These are phyloP conservation scores for Leishmania mexicana DNA, from an alignment of 208 protist genomes.

Conservation along the genomic window DNA sequence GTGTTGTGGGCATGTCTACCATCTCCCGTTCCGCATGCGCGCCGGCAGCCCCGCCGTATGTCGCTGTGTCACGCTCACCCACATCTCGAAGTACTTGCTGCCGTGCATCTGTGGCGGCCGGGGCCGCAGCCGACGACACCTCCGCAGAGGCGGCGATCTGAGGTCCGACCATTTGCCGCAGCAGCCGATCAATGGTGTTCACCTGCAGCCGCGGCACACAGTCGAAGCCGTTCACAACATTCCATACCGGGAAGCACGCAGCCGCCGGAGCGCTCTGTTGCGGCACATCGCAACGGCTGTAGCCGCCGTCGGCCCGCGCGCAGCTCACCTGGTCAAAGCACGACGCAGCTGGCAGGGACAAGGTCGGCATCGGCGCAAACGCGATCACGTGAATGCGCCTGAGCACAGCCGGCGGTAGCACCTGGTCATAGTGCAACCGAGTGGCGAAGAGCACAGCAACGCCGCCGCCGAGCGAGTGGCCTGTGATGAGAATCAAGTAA, in stretches of 20 bases:
- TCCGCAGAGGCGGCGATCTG: background rate
- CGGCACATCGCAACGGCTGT: background rate
- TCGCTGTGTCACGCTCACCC: constrained; percentile 3
- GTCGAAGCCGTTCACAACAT: constrained; percentile 58
- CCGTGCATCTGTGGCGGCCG: background rate
- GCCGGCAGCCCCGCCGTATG: background rate
- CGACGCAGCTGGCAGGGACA: constrained; percentile 49
- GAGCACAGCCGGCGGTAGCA: constrained; percentile 30
- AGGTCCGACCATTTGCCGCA: constrained; percentile 20
- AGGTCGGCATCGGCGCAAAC: constrained; percentile 66
- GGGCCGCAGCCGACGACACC: constrained; percentile 1
- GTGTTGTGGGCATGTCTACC: constrained; percentile 3
- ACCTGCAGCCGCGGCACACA: constrained; percentile 66
- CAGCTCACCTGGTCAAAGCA: constrained; percentile 42
- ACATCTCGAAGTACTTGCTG: background rate
- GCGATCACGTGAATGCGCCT: constrained; percentile 50
- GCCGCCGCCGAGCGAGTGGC: constrained; percentile 75
- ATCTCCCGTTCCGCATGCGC: constrained; percentile 16
- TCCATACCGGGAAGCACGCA: constrained; percentile 48
- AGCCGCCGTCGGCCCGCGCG: constrained; percentile 11
- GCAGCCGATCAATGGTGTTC: constrained; percentile 60
- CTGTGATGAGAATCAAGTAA: constrained; percentile 68
- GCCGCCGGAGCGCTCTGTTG: background rate
- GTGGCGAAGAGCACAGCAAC: constrained; percentile 67
- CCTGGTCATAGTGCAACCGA: constrained; percentile 37